These are phyloP conservation scores for Betula pendula DNA, from an alignment of 306 rosid species.

Conservation along the genomic window DNA sequence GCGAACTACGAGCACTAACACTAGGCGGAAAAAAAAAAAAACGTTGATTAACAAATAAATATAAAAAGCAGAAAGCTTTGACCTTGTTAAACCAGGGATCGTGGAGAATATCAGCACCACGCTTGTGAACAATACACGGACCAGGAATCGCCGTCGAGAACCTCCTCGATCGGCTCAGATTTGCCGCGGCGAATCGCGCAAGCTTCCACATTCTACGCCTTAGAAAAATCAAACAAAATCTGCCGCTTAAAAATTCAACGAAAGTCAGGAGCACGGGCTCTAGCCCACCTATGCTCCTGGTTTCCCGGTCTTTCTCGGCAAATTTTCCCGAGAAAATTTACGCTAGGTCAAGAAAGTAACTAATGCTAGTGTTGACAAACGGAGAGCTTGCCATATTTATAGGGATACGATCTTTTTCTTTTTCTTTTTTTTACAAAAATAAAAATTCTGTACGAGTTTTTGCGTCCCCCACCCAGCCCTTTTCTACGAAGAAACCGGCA, in stretches of 20 bases:
- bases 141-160: constrained; percentile 85
- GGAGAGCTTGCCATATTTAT: constrained; percentile 26
- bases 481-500: constrained; percentile 15
- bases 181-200: constrained; percentile 62
- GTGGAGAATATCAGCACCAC: constrained; percentile 97
- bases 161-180: constrained; percentile 56
- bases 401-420: constrained; percentile 5
- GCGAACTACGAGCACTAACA: background rate
- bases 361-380: background rate
- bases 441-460: background rate
- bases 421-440: background rate
- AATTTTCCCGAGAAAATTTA: constrained; percentile 24
- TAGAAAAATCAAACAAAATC: constrained; percentile 3
- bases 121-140: constrained; percentile 93
- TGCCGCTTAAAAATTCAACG: background rate
- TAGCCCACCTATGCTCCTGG: background rate
- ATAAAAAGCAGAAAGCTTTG: background rate
- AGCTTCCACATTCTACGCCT: constrained; percentile 70
- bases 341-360: background rate
- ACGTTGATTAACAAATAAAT: background rate
- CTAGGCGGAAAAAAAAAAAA: background rate
- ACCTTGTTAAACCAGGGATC: constrained; percentile 99
- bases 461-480: background rate
- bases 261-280: constrained; percentile 7
- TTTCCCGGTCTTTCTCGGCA: constrained; percentile 9